These are phyloP conservation scores for Coemansia javaensis DNA, from an alignment of 192 early-diverging fungal species.

Conservation along the genomic window DNA sequence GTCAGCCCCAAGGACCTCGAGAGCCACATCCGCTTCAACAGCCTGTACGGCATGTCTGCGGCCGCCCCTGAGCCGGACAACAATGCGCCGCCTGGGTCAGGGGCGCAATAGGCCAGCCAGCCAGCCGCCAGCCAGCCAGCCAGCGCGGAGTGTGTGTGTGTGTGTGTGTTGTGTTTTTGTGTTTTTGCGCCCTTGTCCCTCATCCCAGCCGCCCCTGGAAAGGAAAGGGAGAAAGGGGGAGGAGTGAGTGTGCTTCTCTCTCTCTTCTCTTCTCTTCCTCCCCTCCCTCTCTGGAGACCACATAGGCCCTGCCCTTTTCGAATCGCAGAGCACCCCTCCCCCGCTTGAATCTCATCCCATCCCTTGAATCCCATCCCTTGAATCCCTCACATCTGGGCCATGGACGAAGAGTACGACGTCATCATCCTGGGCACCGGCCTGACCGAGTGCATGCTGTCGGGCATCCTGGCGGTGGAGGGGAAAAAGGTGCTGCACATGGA, in stretches of 20 bases:
- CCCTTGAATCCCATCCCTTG: background rate
- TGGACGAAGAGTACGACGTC: slow-evolving; percentile 89
- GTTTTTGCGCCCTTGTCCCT: too few species aligned
- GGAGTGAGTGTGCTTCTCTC: background rate
- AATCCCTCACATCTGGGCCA: background rate
- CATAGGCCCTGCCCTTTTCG: background rate
- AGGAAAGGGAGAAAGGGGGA: background rate
- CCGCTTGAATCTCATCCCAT: slow-evolving; percentile 2
- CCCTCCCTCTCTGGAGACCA: background rate
- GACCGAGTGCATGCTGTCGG: slow-evolving; percentile 87
- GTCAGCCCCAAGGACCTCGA: slow-evolving; percentile 78
- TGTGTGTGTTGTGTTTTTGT: too few species aligned
- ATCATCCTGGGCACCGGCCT: slow-evolving; percentile 85
- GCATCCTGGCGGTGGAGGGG: slow-evolving; percentile 81
- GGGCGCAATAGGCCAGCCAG: too few species aligned
- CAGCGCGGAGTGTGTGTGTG: too few species aligned
- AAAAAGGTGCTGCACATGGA: slow-evolving; percentile 91
- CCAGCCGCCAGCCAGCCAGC: too few species aligned
- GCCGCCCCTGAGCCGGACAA: too few species aligned
- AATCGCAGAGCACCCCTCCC: background rate
- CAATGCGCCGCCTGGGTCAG: too few species aligned
- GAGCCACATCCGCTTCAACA: slow-evolving; percentile 68
- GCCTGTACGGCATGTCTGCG: slow-evolving; percentile 60
- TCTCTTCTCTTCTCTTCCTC: background rate
- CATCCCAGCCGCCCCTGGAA: too few species aligned